Base-by-base conservation (phyloP, 352 stramenopile species). In the Detonula confervacea region DNA sequence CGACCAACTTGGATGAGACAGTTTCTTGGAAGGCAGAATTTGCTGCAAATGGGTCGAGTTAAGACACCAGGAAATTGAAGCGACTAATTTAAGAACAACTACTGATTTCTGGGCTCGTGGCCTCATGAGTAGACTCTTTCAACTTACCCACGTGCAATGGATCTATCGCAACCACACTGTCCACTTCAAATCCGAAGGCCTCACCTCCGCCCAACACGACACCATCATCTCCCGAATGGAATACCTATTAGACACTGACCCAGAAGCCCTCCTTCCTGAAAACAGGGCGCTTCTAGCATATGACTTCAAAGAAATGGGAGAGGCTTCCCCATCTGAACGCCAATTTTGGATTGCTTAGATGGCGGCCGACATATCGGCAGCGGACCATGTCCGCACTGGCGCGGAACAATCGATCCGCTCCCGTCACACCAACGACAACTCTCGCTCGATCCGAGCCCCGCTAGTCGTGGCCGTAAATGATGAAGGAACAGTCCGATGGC, bases 1-100 rank as follows among this genome's bases (percentile, higher is more conserved):
- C 29, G 24, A 61, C 20, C 24, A 24, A 35, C 52, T 61, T 33
- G 52, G 52, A 37, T 61, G 18, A 24, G 52, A 61, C n/a, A 24
- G n/a, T 37, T 61, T 61, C 30, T 6, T 61, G 18, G 52, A 61
- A 37, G 52, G 24, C 8, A 46, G 39, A 20, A 49, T 49, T 18
- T 49, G 39, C 39, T 22, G 16, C 9, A 16, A 3, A 20, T 49
- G 39, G 39, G 8, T 49, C 9, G 12, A 5, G 2, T 2, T 20
- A 20, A 5, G 12, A n/a, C 9, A 49, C 16, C 2, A 3, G 5
- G 12, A 49, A 49, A 49, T 49, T 49, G 39, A 49, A 49, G 16
- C 39, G n/a, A 16, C 3, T 12, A 20, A 20, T 12, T 12, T 49
- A 18, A 22, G 4, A 22, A 49, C 39, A 49, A 20, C 39, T 49